Evolutionary conservation across 192 early-diverging fungal species (phyloP), one percentile per base, ranked within the genome.

Genomic region (Backusella circina): DNA sequence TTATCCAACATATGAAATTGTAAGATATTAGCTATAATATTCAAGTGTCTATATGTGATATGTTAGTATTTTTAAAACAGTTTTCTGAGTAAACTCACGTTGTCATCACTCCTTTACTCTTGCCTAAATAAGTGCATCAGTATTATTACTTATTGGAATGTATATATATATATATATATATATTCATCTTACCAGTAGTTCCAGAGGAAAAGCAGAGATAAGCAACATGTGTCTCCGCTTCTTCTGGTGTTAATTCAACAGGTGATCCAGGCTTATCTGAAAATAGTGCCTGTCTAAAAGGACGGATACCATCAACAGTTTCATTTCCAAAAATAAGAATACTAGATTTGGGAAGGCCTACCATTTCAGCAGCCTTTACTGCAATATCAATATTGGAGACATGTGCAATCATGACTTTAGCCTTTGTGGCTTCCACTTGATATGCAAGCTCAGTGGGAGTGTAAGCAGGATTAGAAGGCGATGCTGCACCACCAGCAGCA

Each of bases 381-480:
- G 87, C 86, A 32, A 70, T 65, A 15, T 72, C 31, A 6, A 86
- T 66, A 41, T 77, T 65, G 35, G 72, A 67, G 33, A 71, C 54
- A 38, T 77, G 72, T 3, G 89, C 90, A 54, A 97, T 84, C 2
- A 96, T 75, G 31, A 80, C 82, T 44, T 84, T 88, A 36, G 94
- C 90, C 15, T 84, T 79, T 13, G 90, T 87, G 35, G 93, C 89
- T 18, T 83, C 75, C 47, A 97, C 82, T 72, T 95, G 93, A 77
- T 91, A 85, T 2, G 88, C 89, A 9, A 96, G 79, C 75, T 97
- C 96, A 30, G 82, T 80, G 30, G 83, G 79, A 12, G 88, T 94
- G 81, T 96, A 97, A 7, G 84, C 85, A 35, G 95, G 95, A 68
- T 95, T 97, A 23, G 89, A 87, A 21, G 89, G 88, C 0, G 92